Evolutionary conservation across 108 stramenopile species (phyloP).

Genomic region (Cyclotella atomus): DNA sequence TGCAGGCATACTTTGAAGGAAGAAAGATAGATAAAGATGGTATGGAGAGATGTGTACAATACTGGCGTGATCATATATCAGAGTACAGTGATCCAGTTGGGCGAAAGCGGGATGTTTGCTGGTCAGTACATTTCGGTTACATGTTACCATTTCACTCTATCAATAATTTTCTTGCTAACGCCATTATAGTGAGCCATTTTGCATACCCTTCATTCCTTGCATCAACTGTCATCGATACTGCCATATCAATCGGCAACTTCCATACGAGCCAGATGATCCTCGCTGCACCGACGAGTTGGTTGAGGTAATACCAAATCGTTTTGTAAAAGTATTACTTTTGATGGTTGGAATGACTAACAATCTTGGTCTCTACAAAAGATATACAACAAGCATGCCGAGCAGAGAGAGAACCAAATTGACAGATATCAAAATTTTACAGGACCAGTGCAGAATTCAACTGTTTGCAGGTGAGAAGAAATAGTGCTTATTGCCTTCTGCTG

Average conservation of each 20-base stretch:
- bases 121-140: slow-evolving; percentile 10
- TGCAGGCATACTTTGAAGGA: slow-evolving; percentile 68
- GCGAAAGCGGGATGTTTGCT: slow-evolving; percentile 53
- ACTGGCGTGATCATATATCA: slow-evolving; percentile 55
- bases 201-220: slow-evolving; percentile 31
- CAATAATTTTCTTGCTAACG: background rate
- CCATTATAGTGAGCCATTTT: slow-evolving; percentile 54
- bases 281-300: slow-evolving; percentile 29
- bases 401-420: slow-evolving; percentile 40
- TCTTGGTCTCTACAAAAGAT: slow-evolving; percentile 14
- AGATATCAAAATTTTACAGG: slow-evolving; percentile 46
- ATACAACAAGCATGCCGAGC: slow-evolving; percentile 36
- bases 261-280: slow-evolving; percentile 47
- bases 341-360: too few species aligned
- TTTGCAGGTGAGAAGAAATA: slow-evolving; percentile 3
- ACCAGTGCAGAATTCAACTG: slow-evolving; percentile 49
- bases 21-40: slow-evolving; percentile 47
- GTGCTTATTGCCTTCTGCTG: background rate
- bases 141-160: background rate
- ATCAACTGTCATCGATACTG: slow-evolving; percentile 9
- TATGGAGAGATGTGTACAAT: slow-evolving; percentile 55
- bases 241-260: slow-evolving; percentile 37
- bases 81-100: slow-evolving; percentile 46
- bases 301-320: slow-evolving; percentile 27
- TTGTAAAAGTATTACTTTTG: background rate